Conservation (phyloP, 2,329 filamentous ascomycete genomes). For the Neofusicoccum sp. region DNA sequence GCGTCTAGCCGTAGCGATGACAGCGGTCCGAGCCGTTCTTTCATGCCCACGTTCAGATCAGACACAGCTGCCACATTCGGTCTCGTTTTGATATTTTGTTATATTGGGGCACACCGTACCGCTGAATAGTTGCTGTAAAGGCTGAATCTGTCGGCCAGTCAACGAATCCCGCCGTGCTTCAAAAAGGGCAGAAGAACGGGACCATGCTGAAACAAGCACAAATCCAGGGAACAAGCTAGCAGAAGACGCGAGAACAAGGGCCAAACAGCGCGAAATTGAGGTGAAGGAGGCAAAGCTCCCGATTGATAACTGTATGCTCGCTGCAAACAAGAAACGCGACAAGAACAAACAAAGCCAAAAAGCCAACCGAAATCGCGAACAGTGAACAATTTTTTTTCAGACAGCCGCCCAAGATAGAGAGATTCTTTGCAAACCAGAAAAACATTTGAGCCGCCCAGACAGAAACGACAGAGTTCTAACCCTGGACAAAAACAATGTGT, state of each 20-base stretch:
- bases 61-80: slow-evolving; percentile 3
- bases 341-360: neutral
- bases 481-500: neutral
- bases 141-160: slow-evolving; percentile 13
- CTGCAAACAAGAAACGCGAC: slow-evolving; percentile 3
- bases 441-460: slow-evolving; percentile 9
- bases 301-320: slow-evolving; percentile 12
- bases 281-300: slow-evolving; percentile 1
- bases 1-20: neutral
- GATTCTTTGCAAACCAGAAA: slow-evolving; percentile 12
- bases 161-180: slow-evolving; percentile 11
- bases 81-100: slow-evolving; percentile 12
- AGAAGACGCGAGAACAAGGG: neutral
- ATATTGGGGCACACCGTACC: slow-evolving; percentile 13
- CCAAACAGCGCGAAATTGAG: neutral
- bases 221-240: neutral
- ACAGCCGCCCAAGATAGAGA: slow-evolving; percentile 14
- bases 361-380: slow-evolving; percentile 12
- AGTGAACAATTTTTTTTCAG: slow-evolving; percentile 13
- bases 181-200: slow-evolving; percentile 3
- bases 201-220: slow-evolving; percentile 4
- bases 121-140: slow-evolving; percentile 7
- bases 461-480: slow-evolving; percentile 16
- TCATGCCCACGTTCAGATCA: slow-evolving; percentile 11
- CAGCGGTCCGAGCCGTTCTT: slow-evolving; percentile 2